These are phyloP conservation scores for Clitopilus hobsonii DNA, from an alignment of 768 basidiomycete genomes.

Conservation along the genomic window DNA sequence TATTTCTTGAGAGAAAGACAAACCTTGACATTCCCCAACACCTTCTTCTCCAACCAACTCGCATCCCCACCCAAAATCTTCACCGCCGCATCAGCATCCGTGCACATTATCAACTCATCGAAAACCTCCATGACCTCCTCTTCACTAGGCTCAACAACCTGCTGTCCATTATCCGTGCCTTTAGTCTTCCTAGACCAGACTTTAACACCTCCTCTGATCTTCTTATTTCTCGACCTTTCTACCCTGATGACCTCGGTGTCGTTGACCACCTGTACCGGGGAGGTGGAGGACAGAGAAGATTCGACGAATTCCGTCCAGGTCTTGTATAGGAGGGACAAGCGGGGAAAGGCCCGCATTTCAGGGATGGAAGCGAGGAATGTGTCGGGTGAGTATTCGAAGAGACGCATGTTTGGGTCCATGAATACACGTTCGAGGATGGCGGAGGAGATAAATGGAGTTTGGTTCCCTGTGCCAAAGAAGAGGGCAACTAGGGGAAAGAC, in stretches of 20 bases:
- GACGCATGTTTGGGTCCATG: constrained; percentile 28
- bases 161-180: constrained; percentile 23
- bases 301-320: constrained; percentile 22
- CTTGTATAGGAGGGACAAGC: constrained; percentile 19
- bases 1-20: neutral
- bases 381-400: constrained; percentile 27
- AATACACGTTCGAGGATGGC: constrained; percentile 27
- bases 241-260: constrained; percentile 22
- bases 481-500: constrained; percentile 25
- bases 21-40: constrained; percentile 27
- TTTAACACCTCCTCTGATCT: constrained; percentile 13
- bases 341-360: constrained; percentile 24
- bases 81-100: constrained; percentile 22
- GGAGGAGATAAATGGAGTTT: constrained; percentile 27
- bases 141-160: constrained; percentile 20
- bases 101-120: constrained; percentile 23
- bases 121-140: constrained; percentile 16
- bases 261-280: constrained; percentile 18
- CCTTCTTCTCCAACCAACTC: constrained; percentile 21
- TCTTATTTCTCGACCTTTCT: constrained; percentile 12
- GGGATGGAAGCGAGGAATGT: constrained; percentile 24
- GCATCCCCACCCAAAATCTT: constrained; percentile 20
- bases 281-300: constrained; percentile 14
- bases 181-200: constrained; percentile 22
- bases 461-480: constrained; percentile 29